A percentile compares a stretch with the other conserved stretches of the same genome.
Conservation (phyloP, 129 eudicot species). For the Deinandra increscens region DNA sequence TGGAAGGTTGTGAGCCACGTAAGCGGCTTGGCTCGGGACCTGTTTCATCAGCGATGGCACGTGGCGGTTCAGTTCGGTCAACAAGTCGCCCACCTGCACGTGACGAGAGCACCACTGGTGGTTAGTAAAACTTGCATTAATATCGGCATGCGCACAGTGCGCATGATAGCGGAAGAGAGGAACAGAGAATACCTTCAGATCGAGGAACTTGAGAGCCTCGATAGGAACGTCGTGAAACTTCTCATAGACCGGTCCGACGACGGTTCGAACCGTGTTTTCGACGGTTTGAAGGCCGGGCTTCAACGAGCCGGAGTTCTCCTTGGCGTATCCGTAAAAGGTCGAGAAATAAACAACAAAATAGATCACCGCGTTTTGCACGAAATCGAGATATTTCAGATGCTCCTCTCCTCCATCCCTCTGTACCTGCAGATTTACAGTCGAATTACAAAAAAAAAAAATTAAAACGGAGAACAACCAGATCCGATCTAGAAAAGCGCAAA, state of each 20-base stretch:
- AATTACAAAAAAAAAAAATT: neutral
- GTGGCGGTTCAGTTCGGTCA: constrained; percentile 49
- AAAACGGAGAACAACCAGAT: constrained; percentile 18
- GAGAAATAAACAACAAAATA: constrained; percentile 47
- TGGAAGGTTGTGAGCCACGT: constrained; percentile 52
- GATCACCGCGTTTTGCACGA: constrained; percentile 56
- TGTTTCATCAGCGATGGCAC: constrained; percentile 53
- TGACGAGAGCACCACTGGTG: constrained; percentile 14
- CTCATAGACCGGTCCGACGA: constrained; percentile 66
- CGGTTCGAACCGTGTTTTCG: constrained; percentile 62
- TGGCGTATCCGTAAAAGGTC: constrained; percentile 55
- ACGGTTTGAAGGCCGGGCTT: constrained; percentile 65
- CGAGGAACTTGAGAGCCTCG: constrained; percentile 58
- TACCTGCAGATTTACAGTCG: constrained; percentile 36
- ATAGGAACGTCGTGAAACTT: constrained; percentile 59
- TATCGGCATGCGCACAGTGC: neutral
- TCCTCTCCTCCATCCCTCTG: constrained; percentile 47
- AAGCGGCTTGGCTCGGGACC: constrained; percentile 35
- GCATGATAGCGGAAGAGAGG: neutral
- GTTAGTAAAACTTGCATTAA: too few species aligned
- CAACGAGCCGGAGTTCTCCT: constrained; percentile 63
- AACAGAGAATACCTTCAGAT: constrained; percentile 52
- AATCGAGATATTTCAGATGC: constrained; percentile 63
- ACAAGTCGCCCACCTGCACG: constrained; percentile 60
- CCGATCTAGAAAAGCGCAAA: constrained; percentile 13